A percentile compares a stretch with the other conserved stretches of the same genome.
phyloP scores from a whole-genome alignment of 2,329 filamentous ascomycete genomes.

The Didymella sp. region DNA sequence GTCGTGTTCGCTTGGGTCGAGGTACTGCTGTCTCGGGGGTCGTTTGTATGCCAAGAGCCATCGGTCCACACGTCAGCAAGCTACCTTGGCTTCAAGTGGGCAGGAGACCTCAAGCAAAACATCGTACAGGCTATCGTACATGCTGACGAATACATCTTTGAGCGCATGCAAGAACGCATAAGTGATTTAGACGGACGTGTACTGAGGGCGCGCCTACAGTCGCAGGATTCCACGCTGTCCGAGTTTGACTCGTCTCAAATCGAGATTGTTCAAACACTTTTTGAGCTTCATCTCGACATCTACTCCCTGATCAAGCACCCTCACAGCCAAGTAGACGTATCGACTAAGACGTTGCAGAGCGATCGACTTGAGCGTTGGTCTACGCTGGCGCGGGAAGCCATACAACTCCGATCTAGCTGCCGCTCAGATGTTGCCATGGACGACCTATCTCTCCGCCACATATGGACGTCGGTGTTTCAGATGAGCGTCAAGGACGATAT shows the following conservation, averaged over 20 bases:
- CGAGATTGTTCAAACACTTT: slow-evolving; percentile 66
- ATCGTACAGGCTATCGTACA: slow-evolving; percentile 61
- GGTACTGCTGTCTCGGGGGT: slow-evolving; percentile 56
- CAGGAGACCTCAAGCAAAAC: slow-evolving; percentile 61
- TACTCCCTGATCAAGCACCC: slow-evolving; percentile 69
- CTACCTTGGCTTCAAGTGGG: slow-evolving; percentile 63
- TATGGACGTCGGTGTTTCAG: slow-evolving; percentile 71
- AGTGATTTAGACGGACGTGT: slow-evolving; percentile 36
- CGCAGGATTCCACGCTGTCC: slow-evolving; percentile 29
- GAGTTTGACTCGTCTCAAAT: slow-evolving; percentile 50
- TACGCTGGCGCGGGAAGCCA: slow-evolving; percentile 61
- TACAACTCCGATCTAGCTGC: slow-evolving; percentile 51
- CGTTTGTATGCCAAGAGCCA: slow-evolving; percentile 25
- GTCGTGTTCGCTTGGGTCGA: slow-evolving; percentile 63
- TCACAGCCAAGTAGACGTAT: slow-evolving; percentile 61
- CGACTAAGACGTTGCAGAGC: slow-evolving; percentile 61
- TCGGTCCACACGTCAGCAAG: slow-evolving; percentile 41
- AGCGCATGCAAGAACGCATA: slow-evolving; percentile 48
- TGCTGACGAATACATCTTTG: slow-evolving; percentile 62
- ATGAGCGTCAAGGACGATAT: slow-evolving; percentile 64
- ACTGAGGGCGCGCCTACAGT: slow-evolving; percentile 30
- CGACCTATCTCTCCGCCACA: slow-evolving; percentile 64
- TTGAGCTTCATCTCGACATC: slow-evolving; percentile 72
- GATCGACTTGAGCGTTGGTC: slow-evolving; percentile 69
- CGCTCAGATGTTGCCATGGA: slow-evolving; percentile 36